These are phyloP conservation scores for Mycena galopus DNA, from an alignment of 768 basidiomycete species.

Conservation along the genomic window DNA sequence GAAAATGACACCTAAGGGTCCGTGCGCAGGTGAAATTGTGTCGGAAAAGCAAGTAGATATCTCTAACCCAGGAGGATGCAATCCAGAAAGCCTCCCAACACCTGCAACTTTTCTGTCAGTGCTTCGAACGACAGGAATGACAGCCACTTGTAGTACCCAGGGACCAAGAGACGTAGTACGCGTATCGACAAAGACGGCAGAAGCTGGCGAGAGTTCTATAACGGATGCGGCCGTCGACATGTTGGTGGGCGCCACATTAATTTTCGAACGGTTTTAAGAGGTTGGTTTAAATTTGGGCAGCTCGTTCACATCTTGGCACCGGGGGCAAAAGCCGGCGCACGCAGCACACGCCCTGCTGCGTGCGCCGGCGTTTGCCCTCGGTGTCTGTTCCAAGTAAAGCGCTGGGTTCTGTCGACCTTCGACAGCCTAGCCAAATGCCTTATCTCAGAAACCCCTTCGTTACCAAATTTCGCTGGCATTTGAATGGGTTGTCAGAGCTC, in stretches of 20 bases:
- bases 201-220: constrained; percentile 30
- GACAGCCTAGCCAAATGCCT: no score
- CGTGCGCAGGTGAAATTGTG: background rate
- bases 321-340: no score
- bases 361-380: no score
- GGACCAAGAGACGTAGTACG: constrained; percentile 31
- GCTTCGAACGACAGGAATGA: background rate
- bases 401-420: no score
- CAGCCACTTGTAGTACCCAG: constrained; percentile 28
- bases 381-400: no score
- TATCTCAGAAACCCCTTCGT: no score
- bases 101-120: constrained; percentile 6
- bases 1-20: constrained; percentile 25
- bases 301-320: no score
- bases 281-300: background rate
- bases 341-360: no score
- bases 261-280: no score
- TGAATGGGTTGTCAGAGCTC: no score
- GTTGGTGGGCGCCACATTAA: background rate
- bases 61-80: constrained; percentile 32
- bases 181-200: constrained; percentile 29
- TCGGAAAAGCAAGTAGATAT: background rate
- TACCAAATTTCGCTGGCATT: no score
- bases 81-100: constrained; percentile 32
- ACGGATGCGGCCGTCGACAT: constrained; percentile 28